phyloP scores from a whole-genome alignment of 306 rosid genomes.

The Pueraria montana region DNA sequence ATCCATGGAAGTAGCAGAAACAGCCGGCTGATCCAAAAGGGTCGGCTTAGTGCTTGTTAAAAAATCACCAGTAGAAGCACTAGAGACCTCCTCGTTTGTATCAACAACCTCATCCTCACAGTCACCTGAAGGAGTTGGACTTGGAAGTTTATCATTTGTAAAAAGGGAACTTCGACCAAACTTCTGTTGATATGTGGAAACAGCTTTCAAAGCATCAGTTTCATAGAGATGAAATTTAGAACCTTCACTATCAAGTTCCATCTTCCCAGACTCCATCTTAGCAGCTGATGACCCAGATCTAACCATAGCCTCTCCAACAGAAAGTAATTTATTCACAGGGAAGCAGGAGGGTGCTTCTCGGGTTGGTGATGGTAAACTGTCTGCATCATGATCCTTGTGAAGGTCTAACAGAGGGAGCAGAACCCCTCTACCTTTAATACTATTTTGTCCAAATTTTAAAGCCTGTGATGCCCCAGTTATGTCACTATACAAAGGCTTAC shows the following conservation, averaged over 20 bases:
- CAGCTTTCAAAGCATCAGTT: conserved; percentile 90
- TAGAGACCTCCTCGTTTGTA: conserved; percentile 76
- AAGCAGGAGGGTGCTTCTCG: conserved; percentile 71
- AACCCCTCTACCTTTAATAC: conserved; percentile 69
- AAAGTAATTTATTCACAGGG: conserved; percentile 57
- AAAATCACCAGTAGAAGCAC: conserved; percentile 58
- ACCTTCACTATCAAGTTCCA: conserved; percentile 51
- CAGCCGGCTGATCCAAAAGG: conserved; percentile 53
- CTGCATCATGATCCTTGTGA: conserved; percentile 94
- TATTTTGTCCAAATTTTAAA: conserved; percentile 61
- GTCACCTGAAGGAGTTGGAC: conserved; percentile 98
- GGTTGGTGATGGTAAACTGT: conserved; percentile 98
- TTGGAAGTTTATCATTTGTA: conserved; percentile 81
- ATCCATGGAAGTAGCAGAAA: conserved; percentile 53
- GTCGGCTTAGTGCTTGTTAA: conserved; percentile 50
- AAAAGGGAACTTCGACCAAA: conserved; percentile 82
- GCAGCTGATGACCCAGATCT: conserved; percentile 52
- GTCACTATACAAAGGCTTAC: conserved; percentile 53
- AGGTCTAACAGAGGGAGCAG: conserved; percentile 89
- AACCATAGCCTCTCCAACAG: conserved; percentile 54
- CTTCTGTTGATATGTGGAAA: conserved; percentile 93
- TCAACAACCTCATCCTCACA: conserved; percentile 64
- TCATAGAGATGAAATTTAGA: conserved; percentile 74
- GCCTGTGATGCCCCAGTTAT: conserved; percentile 43
- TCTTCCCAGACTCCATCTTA: conserved; percentile 56